Percentiles rank a stretch among this genome's conserved stretches.
These are phyloP conservation scores for Collybia nuda DNA, from an alignment of 768 basidiomycete species.

Conservation along the genomic window DNA sequence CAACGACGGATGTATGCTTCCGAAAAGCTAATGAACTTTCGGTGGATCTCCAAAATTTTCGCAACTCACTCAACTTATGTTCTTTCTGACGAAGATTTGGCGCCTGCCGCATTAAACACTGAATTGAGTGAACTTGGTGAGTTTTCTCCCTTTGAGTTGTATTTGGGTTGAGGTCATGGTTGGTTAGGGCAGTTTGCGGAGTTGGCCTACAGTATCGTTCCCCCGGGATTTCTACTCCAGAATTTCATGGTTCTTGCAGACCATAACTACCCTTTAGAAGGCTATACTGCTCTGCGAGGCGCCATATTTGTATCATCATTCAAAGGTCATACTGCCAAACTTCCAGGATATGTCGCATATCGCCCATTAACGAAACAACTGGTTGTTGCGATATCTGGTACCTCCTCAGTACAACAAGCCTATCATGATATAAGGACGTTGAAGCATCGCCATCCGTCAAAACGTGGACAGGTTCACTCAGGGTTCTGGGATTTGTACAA, in stretches of 20 bases:
- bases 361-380: slow-evolving; percentile 44
- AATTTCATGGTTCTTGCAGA: slow-evolving; percentile 36
- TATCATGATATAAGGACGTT: slow-evolving; percentile 45
- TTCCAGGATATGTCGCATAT: slow-evolving; percentile 48
- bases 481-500: slow-evolving; percentile 56
- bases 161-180: background rate
- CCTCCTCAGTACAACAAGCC: slow-evolving; percentile 39
- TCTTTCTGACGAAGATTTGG: slow-evolving; percentile 41
- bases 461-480: slow-evolving; percentile 42
- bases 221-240: slow-evolving; percentile 41
- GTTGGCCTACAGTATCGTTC: slow-evolving; percentile 42
- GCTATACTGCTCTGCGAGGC: slow-evolving; percentile 37
- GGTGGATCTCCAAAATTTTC: slow-evolving; percentile 48
- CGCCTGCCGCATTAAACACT: slow-evolving; percentile 29
- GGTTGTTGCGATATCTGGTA: slow-evolving; percentile 53
- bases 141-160: slow-evolving; percentile 6
- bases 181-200: slow-evolving; percentile 55
- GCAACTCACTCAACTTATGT: slow-evolving; percentile 43
- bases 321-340: slow-evolving; percentile 37
- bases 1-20: slow-evolving; percentile 50
- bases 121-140: slow-evolving; percentile 46
- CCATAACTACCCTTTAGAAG: slow-evolving; percentile 50
- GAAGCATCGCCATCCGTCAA: slow-evolving; percentile 36
- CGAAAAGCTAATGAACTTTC: slow-evolving; percentile 56
- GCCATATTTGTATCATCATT: slow-evolving; percentile 36